Base-by-base conservation (phyloP, 331 rosid species). In the Acacia concinna region DNA sequence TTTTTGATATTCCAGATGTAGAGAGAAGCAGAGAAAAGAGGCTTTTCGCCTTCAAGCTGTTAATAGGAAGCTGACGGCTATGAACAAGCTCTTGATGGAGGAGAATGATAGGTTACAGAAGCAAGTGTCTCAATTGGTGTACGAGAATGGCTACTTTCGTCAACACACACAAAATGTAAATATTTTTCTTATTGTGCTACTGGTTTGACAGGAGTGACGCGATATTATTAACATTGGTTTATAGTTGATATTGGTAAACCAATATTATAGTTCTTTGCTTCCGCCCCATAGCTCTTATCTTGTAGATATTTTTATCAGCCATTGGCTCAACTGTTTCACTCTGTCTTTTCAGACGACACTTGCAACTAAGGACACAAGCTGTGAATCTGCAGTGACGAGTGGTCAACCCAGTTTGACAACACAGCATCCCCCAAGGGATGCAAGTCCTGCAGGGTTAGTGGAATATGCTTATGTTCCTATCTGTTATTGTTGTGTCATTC, bases 361-460 rank as follows among this genome's bases (percentile, higher is more conserved):
- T 85, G 88, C 95, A 79, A 92, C 91, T 83, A 96, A 96, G 90
- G 99, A 96, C 84, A 84, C 98, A 64, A 95, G 96, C 84, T 91
- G 99, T 86, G 99, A 96, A 72, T 92, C 99, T 49, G 99, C 87
- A 40, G 97, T 96, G 89, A 90, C 97, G 41, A 90, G 97, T 79
- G 99, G 99, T 88, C 98, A 91, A 81, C 98, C 86, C 84, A 88
- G 88, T 89, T 87, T 96, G 97, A 86, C 97, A 79, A 85, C 90
- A 80, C 97, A 91, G 90, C 97, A 90, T 87, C 99, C 97, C 78
- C 98, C 99, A 40, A 88, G 97, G 89, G 99, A 96, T 93, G 99
- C 99, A 74, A 96, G 99, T 87, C 99, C 99, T 93, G 99, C 99
- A 90, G 99, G 99, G 99, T 96, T 76, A 91, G 98, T 93, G 90